Conservation (phyloP, 78 protist genomes). For the Tieghemostelium lacteum region DNA sequence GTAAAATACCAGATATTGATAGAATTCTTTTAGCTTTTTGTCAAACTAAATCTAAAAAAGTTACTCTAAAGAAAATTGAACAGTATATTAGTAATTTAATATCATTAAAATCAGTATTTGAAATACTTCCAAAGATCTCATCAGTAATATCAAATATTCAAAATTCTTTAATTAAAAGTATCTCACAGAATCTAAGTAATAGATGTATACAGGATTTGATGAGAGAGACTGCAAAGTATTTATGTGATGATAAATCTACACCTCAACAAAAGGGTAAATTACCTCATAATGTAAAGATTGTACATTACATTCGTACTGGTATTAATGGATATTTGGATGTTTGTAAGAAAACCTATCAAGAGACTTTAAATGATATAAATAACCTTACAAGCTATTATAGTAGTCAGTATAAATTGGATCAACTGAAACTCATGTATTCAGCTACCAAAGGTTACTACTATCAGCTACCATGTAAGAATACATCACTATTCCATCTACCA, state of each 20-base stretch:
- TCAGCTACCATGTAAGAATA: conserved; percentile 40
- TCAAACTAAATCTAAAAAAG: neutral
- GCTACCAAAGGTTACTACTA: conserved; percentile 24
- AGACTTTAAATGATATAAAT: conserved; percentile 47
- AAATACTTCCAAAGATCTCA: conserved; percentile 33
- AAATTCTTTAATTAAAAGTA: conserved; percentile 15
- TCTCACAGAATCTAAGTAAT: conserved; percentile 5
- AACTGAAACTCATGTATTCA: conserved; percentile 21
- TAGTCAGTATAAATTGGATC: conserved; percentile 34
- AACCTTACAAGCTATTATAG: conserved; percentile 34
- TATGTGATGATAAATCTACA: neutral
- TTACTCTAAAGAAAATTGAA: conserved; percentile 13
- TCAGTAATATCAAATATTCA: neutral
- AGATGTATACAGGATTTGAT: neutral
- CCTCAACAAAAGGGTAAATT: neutral
- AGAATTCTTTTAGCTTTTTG: conserved; percentile 22
- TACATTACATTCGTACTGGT: conserved; percentile 59
- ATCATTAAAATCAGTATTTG: conserved; percentile 38
- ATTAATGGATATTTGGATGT: conserved; percentile 73
- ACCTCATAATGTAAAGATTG: neutral
- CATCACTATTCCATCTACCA: conserved; percentile 48
- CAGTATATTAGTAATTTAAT: conserved; percentile 8
- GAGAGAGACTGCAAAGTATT: conserved; percentile 11
- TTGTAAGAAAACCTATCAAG: conserved; percentile 69
- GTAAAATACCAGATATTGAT: conserved; percentile 45